These are phyloP conservation scores for Vaucheria bursata DNA, from an alignment of 352 stramenopile genomes.

Conservation along the genomic window DNA sequence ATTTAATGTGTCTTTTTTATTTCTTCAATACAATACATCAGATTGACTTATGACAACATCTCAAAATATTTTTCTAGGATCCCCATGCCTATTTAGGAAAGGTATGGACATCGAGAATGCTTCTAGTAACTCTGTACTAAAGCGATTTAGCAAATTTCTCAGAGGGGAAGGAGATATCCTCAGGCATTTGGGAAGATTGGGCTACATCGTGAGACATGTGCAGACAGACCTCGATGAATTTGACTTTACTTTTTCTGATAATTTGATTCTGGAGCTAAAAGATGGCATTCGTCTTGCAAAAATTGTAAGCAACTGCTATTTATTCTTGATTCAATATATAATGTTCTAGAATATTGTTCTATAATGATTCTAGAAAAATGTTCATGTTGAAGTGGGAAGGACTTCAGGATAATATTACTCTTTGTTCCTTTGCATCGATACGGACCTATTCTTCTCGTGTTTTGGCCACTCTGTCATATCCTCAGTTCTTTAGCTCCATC, in stretches of 20 bases:
- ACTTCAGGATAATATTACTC: neutral
- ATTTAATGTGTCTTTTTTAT: too few relatives aligned
- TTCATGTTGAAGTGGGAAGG: neutral
- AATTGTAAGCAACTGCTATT: too few relatives aligned
- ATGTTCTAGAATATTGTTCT: too few relatives aligned
- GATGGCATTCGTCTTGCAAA: constrained; percentile 85
- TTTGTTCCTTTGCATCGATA: neutral
- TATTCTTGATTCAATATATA: too few relatives aligned
- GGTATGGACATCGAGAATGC: constrained; percentile 62
- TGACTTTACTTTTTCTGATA: constrained; percentile 76
- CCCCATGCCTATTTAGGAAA: constrained; percentile 3
- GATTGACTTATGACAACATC: too few relatives aligned
- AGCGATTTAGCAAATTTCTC: constrained; percentile 81
- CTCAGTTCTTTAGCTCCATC: too few relatives aligned
- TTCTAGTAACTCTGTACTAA: constrained; percentile 77
- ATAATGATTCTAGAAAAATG: too few relatives aligned
- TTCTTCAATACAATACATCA: too few relatives aligned
- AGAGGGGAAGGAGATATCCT: constrained; percentile 84
- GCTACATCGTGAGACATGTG: constrained; percentile 72
- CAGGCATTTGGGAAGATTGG: constrained; percentile 73
- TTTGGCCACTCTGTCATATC: too few relatives aligned
- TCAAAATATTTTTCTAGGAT: too few relatives aligned
- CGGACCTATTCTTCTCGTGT: too few relatives aligned
- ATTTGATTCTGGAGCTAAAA: constrained; percentile 84
- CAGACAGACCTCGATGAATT: constrained; percentile 73